These are phyloP conservation scores for Cryphonectria carpinicola DNA, from an alignment of 2,329 filamentous ascomycete genomes.

Conservation along the genomic window DNA sequence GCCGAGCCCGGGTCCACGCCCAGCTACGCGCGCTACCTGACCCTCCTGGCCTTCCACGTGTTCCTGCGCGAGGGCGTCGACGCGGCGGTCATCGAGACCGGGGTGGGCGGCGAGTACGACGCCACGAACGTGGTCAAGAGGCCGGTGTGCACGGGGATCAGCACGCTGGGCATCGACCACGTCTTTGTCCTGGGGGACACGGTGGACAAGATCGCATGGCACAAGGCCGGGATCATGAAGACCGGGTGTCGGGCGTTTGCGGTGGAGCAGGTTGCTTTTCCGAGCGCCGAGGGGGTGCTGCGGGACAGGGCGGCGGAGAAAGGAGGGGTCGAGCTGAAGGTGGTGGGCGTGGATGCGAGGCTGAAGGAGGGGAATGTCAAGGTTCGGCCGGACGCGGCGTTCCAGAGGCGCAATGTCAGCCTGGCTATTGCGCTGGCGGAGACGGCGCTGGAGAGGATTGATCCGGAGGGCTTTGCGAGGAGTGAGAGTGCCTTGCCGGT, in stretches of 20 bases:
- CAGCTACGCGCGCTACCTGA: constrained; percentile 62
- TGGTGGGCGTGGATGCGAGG: constrained; percentile 51
- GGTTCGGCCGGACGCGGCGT: constrained; percentile 56
- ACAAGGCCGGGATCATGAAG: constrained; percentile 76
- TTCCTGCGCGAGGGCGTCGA: constrained; percentile 68
- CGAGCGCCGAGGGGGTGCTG: constrained; percentile 56
- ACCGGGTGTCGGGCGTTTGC: constrained; percentile 60
- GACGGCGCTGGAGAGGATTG: constrained; percentile 50
- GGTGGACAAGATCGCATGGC: constrained; percentile 71
- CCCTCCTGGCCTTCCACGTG: constrained; percentile 68
- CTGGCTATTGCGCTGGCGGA: constrained; percentile 57
- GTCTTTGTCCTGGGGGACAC: constrained; percentile 65
- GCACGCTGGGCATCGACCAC: constrained; percentile 72
- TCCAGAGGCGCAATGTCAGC: constrained; percentile 61
- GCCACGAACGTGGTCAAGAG: constrained; percentile 67
- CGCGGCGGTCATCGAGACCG: constrained; percentile 67
- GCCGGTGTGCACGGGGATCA: constrained; percentile 64
- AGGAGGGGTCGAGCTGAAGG: constrained; percentile 49
- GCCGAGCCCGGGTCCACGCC: constrained; percentile 47
- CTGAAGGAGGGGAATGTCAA: constrained; percentile 38
- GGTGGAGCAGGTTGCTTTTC: constrained; percentile 49
- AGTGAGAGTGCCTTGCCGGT: constrained; percentile 51
- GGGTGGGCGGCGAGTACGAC: constrained; percentile 70
- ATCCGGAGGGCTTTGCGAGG: constrained; percentile 36
- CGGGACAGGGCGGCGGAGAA: constrained; percentile 59